Conservation (phyloP, 371 early-diverging fungal species). For the Mortierella sp. region DNA sequence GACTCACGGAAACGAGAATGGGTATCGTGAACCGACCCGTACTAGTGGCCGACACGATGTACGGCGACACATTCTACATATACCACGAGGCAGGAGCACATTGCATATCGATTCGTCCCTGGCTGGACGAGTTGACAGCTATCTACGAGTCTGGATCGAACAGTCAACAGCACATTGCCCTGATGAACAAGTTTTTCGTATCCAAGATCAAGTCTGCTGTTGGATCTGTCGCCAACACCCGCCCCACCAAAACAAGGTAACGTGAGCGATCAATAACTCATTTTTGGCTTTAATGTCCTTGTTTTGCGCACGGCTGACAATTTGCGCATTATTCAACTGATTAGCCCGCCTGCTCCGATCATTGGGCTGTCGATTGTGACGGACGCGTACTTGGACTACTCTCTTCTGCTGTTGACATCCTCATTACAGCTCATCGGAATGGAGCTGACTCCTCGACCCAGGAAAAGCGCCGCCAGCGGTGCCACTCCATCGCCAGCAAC, state of each 20-base stretch:
- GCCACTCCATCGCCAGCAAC: neutral
- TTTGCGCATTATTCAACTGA: neutral
- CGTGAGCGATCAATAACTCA: neutral
- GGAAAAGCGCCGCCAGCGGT: neutral
- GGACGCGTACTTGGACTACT: slow-evolving; percentile 49
- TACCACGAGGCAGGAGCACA: slow-evolving; percentile 60
- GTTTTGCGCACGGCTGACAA: neutral
- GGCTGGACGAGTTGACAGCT: slow-evolving; percentile 49
- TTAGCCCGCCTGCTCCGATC: slow-evolving; percentile 43
- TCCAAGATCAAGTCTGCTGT: slow-evolving; percentile 38
- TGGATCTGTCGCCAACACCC: slow-evolving; percentile 37
- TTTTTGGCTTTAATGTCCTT: neutral
- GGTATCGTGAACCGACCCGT: slow-evolving; percentile 50
- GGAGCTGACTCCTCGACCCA: slow-evolving; percentile 33
- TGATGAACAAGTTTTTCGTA: slow-evolving; percentile 25
- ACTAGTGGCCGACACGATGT: slow-evolving; percentile 50
- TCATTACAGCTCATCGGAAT: slow-evolving; percentile 46
- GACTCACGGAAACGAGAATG: slow-evolving; percentile 34
- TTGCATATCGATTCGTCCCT: slow-evolving; percentile 45
- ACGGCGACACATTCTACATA: slow-evolving; percentile 58
- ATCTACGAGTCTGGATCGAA: slow-evolving; percentile 36
- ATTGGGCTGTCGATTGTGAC: slow-evolving; percentile 40
- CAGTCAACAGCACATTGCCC: slow-evolving; percentile 14
- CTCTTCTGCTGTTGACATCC: slow-evolving; percentile 43
- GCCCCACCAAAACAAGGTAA: slow-evolving; percentile 49